These are phyloP conservation scores for Globisporangium sylvaticum DNA, from an alignment of 352 stramenopile genomes.

Conservation along the genomic window DNA sequence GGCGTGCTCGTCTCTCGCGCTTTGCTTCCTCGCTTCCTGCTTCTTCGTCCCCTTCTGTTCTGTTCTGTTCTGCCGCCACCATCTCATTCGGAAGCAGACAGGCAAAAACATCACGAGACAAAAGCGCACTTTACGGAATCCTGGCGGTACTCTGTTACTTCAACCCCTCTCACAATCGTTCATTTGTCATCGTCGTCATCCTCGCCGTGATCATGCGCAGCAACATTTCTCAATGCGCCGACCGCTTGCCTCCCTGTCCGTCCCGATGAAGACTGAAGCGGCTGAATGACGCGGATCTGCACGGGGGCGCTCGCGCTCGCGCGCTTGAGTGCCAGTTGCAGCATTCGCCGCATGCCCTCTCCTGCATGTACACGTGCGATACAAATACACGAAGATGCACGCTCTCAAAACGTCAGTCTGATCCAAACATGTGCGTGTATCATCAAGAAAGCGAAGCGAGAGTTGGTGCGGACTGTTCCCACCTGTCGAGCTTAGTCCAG, in stretches of 20 bases:
- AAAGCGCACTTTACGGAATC: conserved; percentile 3
- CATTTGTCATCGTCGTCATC: conserved; percentile 2
- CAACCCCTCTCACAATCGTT: conserved; percentile 7
- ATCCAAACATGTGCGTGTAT: not conserved
- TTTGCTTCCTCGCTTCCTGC: conserved; percentile 2
- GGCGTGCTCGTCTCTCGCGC: not conserved
- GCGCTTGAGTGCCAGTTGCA: conserved; percentile 50
- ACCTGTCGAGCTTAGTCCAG: conserved; percentile 15
- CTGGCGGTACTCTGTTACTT: not conserved
- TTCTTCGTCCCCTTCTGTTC: not conserved
- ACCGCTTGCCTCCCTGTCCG: not conserved
- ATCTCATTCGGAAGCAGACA: not conserved
- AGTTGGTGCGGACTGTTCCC: not conserved
- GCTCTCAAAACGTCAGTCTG: not conserved
- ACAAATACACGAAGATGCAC: not conserved
- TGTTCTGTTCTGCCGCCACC: too few species aligned
- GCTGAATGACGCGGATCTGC: conserved; percentile 12
- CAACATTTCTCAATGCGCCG: not conserved
- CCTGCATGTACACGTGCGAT: conserved; percentile 18
- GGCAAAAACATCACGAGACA: not conserved
- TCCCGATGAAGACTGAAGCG: not conserved
- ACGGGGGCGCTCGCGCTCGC: conserved; percentile 22
- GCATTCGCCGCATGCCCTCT: conserved; percentile 39
- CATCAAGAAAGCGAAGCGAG: not conserved
- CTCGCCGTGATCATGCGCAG: not conserved